These are phyloP conservation scores for Phaseolus coccineus DNA, from an alignment of 331 rosid genomes.

Conservation along the genomic window DNA sequence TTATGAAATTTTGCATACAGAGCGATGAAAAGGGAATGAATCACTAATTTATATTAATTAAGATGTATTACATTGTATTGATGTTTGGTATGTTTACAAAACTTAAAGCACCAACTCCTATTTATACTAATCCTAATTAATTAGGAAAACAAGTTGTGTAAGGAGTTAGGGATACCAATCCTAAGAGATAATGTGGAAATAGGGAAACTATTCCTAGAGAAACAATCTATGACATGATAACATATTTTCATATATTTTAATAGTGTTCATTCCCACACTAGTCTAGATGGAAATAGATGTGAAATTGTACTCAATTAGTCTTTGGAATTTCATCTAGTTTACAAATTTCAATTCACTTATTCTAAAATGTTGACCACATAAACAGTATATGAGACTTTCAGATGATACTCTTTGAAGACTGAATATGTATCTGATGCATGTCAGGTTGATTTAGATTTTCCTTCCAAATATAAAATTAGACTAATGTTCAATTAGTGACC, in stretches of 20 bases:
- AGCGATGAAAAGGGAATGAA: not conserved
- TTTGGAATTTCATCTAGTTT: conserved; percentile 29
- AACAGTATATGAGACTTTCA: conserved; percentile 12
- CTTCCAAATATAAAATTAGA: conserved; percentile 35
- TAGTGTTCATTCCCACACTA: conserved; percentile 7
- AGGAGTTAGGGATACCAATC: not conserved
- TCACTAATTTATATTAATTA: not conserved
- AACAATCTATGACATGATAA: not conserved
- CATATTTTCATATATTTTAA: not conserved
- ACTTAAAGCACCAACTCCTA: not conserved
- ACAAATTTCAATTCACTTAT: conserved; percentile 17
- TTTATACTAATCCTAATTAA: not conserved
- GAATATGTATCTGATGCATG: conserved; percentile 19
- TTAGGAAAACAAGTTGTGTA: not conserved
- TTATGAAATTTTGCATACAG: not conserved
- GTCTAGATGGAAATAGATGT: no score
- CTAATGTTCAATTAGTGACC: conserved; percentile 30
- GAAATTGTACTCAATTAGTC: not conserved
- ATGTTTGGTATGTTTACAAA: not conserved
- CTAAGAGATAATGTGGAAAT: not conserved
- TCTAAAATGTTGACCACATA: conserved; percentile 8
- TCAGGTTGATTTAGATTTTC: conserved; percentile 12
- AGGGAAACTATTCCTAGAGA: not conserved
- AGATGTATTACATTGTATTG: not conserved
- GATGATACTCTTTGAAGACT: conserved; percentile 22